Evolutionary conservation across 257 asterid genomes (phyloP).

Genomic region (Solanum sitiens): DNA sequence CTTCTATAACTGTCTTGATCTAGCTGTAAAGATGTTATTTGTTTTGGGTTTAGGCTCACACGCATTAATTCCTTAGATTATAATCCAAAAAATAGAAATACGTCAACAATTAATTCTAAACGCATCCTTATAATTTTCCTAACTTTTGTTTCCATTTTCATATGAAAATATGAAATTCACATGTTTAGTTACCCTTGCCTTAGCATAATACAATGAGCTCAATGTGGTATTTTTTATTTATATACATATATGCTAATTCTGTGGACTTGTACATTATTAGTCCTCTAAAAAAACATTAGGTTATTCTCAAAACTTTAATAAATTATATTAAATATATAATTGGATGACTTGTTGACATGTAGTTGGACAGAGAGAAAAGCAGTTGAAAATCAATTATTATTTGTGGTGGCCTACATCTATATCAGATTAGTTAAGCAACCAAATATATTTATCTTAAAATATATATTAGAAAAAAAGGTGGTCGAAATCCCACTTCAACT

Average conservation of each 20-base stretch:
- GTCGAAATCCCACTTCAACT: conserved; percentile 3
- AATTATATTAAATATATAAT: neutral
- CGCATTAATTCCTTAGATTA: too few relatives aligned
- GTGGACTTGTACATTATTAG: neutral
- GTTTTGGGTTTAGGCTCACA: neutral
- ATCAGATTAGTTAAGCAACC: neutral
- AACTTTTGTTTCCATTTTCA: neutral
- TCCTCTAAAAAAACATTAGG: neutral
- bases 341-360: neutral
- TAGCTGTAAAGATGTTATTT: too few relatives aligned
- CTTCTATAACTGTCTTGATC: too few relatives aligned
- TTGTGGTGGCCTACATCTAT: neutral
- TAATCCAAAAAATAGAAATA: too few relatives aligned
- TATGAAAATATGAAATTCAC: neutral
- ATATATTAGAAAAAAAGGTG: neutral
- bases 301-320: neutral
- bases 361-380: neutral
- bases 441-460: neutral
- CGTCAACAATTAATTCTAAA: neutral
- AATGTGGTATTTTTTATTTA: neutral
- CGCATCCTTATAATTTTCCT: neutral
- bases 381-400: neutral
- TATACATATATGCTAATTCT: neutral
- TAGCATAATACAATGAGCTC: neutral
- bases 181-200: neutral